Conservation (phyloP, 768 basidiomycete genomes). For the Pleurotus pulmonarius region DNA sequence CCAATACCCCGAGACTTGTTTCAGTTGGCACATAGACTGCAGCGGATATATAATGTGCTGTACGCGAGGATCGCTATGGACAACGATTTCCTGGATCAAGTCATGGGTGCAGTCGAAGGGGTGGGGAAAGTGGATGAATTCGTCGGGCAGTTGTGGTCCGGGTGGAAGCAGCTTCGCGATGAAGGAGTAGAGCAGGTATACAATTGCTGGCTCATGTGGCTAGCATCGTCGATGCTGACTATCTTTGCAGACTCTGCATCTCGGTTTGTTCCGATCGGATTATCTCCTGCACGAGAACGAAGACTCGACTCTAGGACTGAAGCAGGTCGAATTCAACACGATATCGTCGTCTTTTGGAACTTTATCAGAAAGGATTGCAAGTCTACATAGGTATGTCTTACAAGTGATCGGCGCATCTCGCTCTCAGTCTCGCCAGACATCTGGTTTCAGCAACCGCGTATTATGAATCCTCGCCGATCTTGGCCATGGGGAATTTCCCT, state of each 20-base stretch:
- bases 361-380: constrained; percentile 62
- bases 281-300: constrained; percentile 72
- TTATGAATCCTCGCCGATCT: constrained; percentile 50
- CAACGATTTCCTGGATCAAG: constrained; percentile 69
- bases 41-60: constrained; percentile 76
- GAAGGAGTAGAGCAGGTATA: constrained; percentile 49
- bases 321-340: constrained; percentile 98
- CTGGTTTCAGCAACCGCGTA: constrained; percentile 64
- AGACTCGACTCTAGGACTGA: constrained; percentile 44
- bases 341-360: constrained; percentile 90
- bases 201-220: not conserved
- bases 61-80: constrained; percentile 85
- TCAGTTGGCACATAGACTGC: constrained; percentile 58
- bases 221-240: not conserved
- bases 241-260: constrained; percentile 62
- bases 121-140: constrained; percentile 86
- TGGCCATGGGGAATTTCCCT: constrained; percentile 62
- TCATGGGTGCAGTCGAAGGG: constrained; percentile 78
- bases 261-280: constrained; percentile 93
- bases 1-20: constrained; percentile 80
- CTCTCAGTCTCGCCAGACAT: constrained; percentile 43
- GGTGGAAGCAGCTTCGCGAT: constrained; percentile 76
- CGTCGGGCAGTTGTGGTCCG: constrained; percentile 79
- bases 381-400: constrained; percentile 67
- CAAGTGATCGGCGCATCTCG: not conserved